Percentiles rank a stretch among this genome's conserved stretches.
phyloP scores from a whole-genome alignment of 2,329 filamentous ascomycete species.

The Hirsutella minnesotensis region DNA sequence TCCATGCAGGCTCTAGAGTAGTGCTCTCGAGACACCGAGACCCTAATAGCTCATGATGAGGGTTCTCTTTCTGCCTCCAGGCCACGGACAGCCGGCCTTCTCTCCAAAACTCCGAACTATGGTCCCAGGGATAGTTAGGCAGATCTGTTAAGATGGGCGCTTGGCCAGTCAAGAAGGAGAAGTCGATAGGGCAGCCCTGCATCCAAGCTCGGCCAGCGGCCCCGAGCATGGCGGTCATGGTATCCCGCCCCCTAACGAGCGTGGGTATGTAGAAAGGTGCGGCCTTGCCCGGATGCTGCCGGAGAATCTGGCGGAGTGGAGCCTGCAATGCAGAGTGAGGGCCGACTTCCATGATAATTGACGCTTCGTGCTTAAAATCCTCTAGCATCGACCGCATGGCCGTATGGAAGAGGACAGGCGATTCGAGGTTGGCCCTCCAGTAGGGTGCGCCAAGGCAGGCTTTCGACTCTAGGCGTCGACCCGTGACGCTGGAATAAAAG shows the following conservation, averaged over 20 bases:
- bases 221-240: not conserved
- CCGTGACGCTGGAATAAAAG: not conserved
- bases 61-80: not conserved
- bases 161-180: not conserved
- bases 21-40: not conserved
- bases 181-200: too few relatives aligned
- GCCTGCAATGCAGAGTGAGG: not conserved
- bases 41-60: not conserved
- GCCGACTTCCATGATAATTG: not conserved
- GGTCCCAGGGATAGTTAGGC: not conserved
- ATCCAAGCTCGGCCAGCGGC: not conserved
- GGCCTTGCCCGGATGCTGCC: too few relatives aligned
- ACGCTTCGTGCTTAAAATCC: not conserved
- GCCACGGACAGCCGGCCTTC: not conserved
- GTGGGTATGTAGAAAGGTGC: too few relatives aligned
- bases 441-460: not conserved
- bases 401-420: not conserved
- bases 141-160: not conserved
- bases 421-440: not conserved
- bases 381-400: not conserved
- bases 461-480: too few relatives aligned
- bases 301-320: not conserved
- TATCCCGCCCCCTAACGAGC: not conserved
- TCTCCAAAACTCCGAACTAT: not conserved
- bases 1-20: conserved; percentile 21